Base-by-base conservation (phyloP, 495 filamentous ascomycete genomes). In the Letharia columbiana region DNA sequence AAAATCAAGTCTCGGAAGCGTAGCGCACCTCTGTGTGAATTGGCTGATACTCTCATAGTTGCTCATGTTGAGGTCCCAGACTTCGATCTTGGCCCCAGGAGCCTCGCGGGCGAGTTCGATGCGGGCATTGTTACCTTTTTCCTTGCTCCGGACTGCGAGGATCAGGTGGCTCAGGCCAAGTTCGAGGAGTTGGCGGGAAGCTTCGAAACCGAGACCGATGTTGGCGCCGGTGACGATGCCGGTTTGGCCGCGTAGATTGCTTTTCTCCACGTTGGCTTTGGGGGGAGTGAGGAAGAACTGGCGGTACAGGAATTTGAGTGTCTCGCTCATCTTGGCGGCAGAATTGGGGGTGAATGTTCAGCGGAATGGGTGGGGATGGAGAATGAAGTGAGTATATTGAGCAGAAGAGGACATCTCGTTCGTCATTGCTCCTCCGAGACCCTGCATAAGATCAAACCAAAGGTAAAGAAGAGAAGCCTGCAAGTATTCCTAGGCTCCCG, bases 191-290 rank as follows among this genome's bases (percentile, higher is more conserved):
- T 50, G 47, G 47, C 47, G 47, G 9, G 47, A 28, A 50, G 47
- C 47, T 50, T 50, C 47, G 8, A 50, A 18, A 3, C 47, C 47
- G 20, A 50, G 20, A 6, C 47, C 47, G n/a, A 28, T 11, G 8
- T 50, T 50, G 47, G 47, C 28, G 47, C 47, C 47, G 7, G 47
- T 50, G 47, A 50, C 47, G 47, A 50, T 50, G 47, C 47, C 47
- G n/a, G n/a, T 50, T 11, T 50, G 20, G 20, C 47, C 47, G 47
- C n/a, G n/a, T 10, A 50, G 47, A 50, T 28, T 23, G 47, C 47
- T 50, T 28, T 50, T 50, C 7, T 50, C 20, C 9, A n/a, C 6
- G 47, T 11, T 28, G 47, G n/a, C 20, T 50, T 50, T 50, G 47
- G 47, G 18, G 7, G 47, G 47, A 50, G n/a, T 50, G n/a, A 50